phyloP scores from a whole-genome alignment of 805 yeast genomes.

The Yamadazyma philogaea region DNA sequence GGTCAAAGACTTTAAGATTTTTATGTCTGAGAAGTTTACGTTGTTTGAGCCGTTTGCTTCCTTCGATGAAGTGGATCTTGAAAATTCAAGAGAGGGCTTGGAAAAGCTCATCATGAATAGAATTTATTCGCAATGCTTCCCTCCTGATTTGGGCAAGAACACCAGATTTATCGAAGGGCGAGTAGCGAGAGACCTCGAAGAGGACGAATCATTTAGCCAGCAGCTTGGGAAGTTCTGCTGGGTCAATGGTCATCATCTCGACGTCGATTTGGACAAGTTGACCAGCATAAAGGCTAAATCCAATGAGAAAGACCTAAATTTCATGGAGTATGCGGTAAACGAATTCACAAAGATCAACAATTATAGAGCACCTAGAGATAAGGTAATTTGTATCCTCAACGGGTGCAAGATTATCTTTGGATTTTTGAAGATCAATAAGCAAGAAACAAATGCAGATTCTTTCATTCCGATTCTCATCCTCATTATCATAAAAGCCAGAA shows the following conservation, averaged over 20 bases:
- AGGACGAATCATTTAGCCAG: slow-evolving; percentile 51
- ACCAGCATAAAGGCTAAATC: slow-evolving; percentile 26
- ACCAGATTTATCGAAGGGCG: slow-evolving; percentile 32
- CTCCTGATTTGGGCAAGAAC: slow-evolving; percentile 60
- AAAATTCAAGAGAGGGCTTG: slow-evolving; percentile 82
- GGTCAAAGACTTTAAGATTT: slow-evolving; percentile 69
- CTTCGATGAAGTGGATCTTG: slow-evolving; percentile 54
- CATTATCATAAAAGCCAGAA: slow-evolving; percentile 68
- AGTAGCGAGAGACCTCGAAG: slow-evolving; percentile 54
- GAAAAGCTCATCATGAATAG: slow-evolving; percentile 92
- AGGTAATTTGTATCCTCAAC: slow-evolving; percentile 84
- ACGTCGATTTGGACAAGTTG: slow-evolving; percentile 50
- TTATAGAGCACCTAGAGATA: slow-evolving; percentile 92
- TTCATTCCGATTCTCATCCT: slow-evolving; percentile 87
- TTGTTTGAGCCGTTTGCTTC: slow-evolving; percentile 70
- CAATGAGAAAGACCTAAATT: slow-evolving; percentile 23
- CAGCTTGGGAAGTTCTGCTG: slow-evolving; percentile 66
- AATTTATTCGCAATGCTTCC: slow-evolving; percentile 70
- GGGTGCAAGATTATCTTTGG: slow-evolving; percentile 93
- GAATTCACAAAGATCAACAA: slow-evolving; percentile 77
- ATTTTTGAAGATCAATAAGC: slow-evolving; percentile 65
- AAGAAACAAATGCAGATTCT: slow-evolving; percentile 83
- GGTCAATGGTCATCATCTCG: slow-evolving; percentile 74
- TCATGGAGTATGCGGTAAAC: slow-evolving; percentile 62
- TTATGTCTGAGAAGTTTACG: slow-evolving; percentile 62